Evolutionary conservation across 208 protist genomes (phyloP).

Genomic region (Acanthamoeba divionensis): DNA sequence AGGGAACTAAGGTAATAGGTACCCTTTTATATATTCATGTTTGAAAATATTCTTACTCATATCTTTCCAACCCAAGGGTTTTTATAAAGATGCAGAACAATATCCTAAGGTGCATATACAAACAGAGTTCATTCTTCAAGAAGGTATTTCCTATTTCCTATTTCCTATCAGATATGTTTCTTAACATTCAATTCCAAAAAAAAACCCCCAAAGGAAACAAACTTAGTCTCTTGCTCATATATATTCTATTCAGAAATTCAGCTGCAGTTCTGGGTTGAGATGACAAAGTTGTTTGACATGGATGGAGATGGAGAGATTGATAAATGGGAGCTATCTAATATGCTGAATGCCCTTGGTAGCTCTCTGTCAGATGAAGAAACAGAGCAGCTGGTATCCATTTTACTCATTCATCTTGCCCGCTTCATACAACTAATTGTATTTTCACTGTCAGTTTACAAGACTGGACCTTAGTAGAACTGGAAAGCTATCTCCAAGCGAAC

Average conservation of each 20-base stretch:
- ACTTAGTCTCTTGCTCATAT: neutral
- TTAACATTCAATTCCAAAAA: too few species aligned
- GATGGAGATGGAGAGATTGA: slow-evolving; percentile 11
- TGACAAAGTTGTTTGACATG: neutral
- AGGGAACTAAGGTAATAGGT: neutral
- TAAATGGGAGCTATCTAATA: neutral
- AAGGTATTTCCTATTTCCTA: neutral
- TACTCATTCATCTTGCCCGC: neutral
- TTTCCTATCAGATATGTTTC: neutral
- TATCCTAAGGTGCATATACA: neutral
- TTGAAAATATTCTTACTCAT: neutral
- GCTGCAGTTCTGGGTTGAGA: neutral
- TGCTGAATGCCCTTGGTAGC: neutral
- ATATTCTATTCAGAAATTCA: neutral
- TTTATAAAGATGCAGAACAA: neutral
- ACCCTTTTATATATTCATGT: neutral
- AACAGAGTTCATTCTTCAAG: neutral
- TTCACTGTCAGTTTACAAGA: neutral
- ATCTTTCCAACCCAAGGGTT: neutral
- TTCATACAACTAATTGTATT: neutral
- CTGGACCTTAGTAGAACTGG: neutral
- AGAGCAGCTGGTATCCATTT: neutral
- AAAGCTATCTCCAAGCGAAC: neutral
- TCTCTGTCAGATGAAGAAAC: neutral
- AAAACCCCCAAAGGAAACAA: too few species aligned